Base-by-base conservation (phyloP, 805 yeast genomes). In the Nakazawaea molendinolei region DNA sequence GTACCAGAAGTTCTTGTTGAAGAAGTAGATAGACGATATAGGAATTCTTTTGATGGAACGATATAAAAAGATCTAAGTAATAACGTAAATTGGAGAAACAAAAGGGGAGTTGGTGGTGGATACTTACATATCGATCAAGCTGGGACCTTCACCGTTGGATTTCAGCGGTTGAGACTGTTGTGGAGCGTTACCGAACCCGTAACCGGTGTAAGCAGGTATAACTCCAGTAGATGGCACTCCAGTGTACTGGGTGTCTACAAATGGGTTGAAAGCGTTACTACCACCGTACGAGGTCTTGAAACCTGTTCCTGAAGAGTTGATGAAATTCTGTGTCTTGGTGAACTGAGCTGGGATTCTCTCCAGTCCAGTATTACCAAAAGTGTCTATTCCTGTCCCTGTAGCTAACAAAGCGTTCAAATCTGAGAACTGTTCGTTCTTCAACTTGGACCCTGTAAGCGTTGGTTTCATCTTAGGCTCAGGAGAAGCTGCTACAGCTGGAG, bases 311-410 rank as follows among this genome's bases (percentile, higher is more conserved):
- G 84, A 79, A 17, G 95, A 84, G 58, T 84, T 86, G 49, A 90
- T 71, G 54, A 89, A 87, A 13, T 75, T 79, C 5, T 80, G 78
- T 2, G 92, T 78, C 46, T 73, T 75, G 1, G 97, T 90, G 55
- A 84, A 90, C 52, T 90, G 97, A 31, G 95, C 94, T 3, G 97
- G 95, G 38, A 90, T 74, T 62, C 96, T 78, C 6, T 76, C 57
- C 15, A 76, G 79, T 37, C 95, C 95, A 13, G 82, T 77, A 58
- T 86, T 86, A 55, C 95, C 95, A 57, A 85, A 92, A 0, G 97
- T 89, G 61, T 89, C 98, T 39, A 86, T 67, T 22, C 95, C 97
- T 0, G 95, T 85, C 20, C 95, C 97, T 29, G 76, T 74, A 9
- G 92, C 86, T 45, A 90, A 65, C 37, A 89, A 66, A 36, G 73